phyloP scores from a whole-genome alignment of 192 early-diverging fungal species.

The Chytriomyces sp. region DNA sequence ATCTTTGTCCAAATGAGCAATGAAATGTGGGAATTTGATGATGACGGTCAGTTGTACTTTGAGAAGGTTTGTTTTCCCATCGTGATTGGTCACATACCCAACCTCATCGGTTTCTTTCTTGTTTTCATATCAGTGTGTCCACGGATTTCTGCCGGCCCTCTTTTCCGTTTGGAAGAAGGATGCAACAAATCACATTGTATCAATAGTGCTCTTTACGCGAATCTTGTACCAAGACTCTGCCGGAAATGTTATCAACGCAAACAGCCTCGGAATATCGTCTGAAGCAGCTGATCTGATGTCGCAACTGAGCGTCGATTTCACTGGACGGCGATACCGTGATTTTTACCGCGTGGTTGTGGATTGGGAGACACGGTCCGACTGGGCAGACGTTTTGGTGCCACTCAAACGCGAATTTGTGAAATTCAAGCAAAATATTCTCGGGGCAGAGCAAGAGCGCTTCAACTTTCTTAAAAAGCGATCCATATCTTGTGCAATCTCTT shows the following conservation, averaged over 20 bases:
- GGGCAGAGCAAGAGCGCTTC: conserved; percentile 50
- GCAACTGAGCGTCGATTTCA: conserved; percentile 31
- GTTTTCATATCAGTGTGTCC: conserved; percentile 49
- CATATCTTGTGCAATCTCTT: conserved; percentile 74
- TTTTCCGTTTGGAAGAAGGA: conserved; percentile 83
- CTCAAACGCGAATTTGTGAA: conserved; percentile 79
- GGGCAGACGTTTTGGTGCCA: conserved; percentile 62
- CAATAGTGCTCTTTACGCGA: conserved; percentile 91
- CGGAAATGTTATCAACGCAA: not conserved
- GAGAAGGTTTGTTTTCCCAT: conserved; percentile 70
- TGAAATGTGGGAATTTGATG: conserved; percentile 98
- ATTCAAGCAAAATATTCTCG: conserved; percentile 72
- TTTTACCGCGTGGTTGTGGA: conserved; percentile 95
- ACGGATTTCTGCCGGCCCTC: conserved; percentile 86
- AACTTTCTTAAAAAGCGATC: conserved; percentile 42
- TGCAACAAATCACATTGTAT: conserved; percentile 92
- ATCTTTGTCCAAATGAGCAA: conserved; percentile 95
- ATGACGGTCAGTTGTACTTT: conserved; percentile 94
- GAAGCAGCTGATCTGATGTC: conserved; percentile 22
- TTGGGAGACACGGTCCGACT: conserved; percentile 83
- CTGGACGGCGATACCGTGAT: conserved; percentile 79
- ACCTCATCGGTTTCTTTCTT: not conserved
- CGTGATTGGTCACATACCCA: not conserved
- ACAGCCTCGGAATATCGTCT: not conserved
- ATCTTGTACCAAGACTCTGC: conserved; percentile 72